Evolutionary conservation across 164 flowering plant genomes (phyloP).

Genomic region (Liquidambar formosana): DNA sequence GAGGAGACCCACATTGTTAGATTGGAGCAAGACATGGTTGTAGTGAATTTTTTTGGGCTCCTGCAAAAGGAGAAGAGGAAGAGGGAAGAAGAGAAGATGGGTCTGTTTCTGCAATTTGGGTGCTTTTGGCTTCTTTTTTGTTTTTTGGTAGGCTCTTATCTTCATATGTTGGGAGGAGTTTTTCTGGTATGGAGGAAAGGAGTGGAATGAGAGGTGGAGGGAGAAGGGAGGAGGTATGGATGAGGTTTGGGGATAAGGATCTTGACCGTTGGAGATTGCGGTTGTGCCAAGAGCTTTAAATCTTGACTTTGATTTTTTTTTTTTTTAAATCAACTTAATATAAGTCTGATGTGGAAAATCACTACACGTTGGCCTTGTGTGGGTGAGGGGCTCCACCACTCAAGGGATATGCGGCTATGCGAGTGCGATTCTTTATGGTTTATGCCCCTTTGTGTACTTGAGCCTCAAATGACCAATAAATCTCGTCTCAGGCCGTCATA

Average conservation of each 20-base stretch:
- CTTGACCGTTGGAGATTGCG: constrained; percentile 30
- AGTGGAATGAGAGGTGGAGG: constrained; percentile 26
- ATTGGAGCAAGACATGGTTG: constrained; percentile 38
- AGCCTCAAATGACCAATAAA: too few species aligned
- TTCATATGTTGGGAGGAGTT: too few species aligned
- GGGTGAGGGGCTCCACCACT: background rate
- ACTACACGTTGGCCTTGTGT: constrained; percentile 1
- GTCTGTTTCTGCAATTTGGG: background rate
- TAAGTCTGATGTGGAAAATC: background rate
- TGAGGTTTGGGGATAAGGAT: constrained; percentile 43
- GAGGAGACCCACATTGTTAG: constrained; percentile 43
- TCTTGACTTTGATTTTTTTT: constrained; percentile 4
- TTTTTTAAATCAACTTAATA: background rate
- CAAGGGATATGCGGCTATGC: constrained; percentile 19
- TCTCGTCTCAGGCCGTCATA: too few species aligned
- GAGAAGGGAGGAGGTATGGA: constrained; percentile 28
- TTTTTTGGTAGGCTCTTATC: constrained; percentile 11
- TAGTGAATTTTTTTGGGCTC: background rate
- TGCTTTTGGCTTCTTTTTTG: background rate
- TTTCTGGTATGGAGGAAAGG: constrained; percentile 16
- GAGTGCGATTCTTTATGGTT: background rate
- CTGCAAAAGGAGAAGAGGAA: constrained; percentile 5
- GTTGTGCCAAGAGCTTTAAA: background rate
- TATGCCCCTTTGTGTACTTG: too few species aligned
- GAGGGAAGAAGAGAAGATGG: constrained; percentile 6